A percentile compares a stretch with the other conserved stretches of the same genome.
phyloP scores from a whole-genome alignment of 2,329 filamentous ascomycete genomes.

The Penicillium rolfsii region DNA sequence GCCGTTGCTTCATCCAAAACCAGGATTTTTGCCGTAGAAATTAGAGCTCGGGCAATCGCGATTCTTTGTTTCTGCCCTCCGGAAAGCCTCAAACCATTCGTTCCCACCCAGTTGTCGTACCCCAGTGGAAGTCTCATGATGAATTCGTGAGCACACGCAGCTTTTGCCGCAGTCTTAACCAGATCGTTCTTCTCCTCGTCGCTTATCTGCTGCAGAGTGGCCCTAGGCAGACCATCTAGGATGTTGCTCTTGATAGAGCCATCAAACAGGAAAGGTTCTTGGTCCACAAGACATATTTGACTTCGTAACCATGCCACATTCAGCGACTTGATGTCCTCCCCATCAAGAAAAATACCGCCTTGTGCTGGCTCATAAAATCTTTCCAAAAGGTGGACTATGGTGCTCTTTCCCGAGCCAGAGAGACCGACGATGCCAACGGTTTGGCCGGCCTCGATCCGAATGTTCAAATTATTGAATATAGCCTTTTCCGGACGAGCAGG shows the following conservation, averaged over 20 bases:
- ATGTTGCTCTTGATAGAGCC: constrained; percentile 91
- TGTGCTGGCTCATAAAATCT: constrained; percentile 92
- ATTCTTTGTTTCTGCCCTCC: no score
- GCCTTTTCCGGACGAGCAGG: constrained; percentile 70
- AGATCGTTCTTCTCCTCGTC: constrained; percentile 69
- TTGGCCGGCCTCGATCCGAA: constrained; percentile 78
- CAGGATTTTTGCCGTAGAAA: no score
- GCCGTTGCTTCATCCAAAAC: no score
- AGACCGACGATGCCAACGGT: constrained; percentile 91
- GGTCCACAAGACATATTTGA: constrained; percentile 84
- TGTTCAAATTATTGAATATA: neutral
- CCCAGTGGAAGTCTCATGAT: constrained; percentile 78
- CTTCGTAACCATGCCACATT: neutral
- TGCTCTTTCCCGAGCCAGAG: constrained; percentile 92
- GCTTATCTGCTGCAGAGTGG: constrained; percentile 67
- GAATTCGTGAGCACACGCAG: constrained; percentile 93
- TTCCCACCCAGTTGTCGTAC: constrained; percentile 90
- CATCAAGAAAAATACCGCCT: constrained; percentile 81
- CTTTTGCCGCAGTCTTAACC: constrained; percentile 81
- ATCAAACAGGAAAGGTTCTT: constrained; percentile 88
- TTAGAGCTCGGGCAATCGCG: no score
- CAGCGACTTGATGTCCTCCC: constrained; percentile 67
- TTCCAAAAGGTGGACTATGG: constrained; percentile 89
- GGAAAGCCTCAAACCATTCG: constrained; percentile 86
- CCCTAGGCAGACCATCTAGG: constrained; percentile 84